phyloP scores from a whole-genome alignment of 108 stramenopile genomes.

The Fistulifera solaris region DNA sequence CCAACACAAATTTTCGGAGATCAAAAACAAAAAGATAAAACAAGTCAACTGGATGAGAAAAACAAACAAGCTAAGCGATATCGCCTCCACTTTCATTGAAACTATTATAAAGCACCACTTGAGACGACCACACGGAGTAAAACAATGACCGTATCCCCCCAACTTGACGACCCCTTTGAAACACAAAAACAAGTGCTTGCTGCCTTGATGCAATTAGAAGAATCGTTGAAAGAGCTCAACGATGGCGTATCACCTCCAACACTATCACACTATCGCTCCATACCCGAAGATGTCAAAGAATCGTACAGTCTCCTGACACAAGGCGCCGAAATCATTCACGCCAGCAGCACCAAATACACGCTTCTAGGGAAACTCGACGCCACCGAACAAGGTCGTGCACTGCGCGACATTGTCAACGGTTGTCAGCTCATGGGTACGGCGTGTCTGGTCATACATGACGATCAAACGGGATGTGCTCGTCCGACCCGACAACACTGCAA shows the following conservation, averaged over 20 bases:
- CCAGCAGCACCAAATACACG: slow-evolving; percentile 75
- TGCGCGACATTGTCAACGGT: slow-evolving; percentile 50
- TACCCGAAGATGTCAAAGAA: slow-evolving; percentile 38
- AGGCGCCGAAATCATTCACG: slow-evolving; percentile 46
- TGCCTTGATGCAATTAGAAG: slow-evolving; percentile 15
- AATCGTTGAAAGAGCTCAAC: slow-evolving; percentile 16
- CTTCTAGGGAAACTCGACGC: slow-evolving; percentile 48
- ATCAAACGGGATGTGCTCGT: slow-evolving; percentile 43
- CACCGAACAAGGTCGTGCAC: slow-evolving; percentile 30
- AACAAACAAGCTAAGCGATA: no score
- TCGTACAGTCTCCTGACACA: slow-evolving; percentile 45
- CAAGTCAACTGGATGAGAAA: no score
- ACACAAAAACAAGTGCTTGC: no score
- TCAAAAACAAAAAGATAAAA: no score
- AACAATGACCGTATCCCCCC: no score
- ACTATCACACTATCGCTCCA: slow-evolving; percentile 40
- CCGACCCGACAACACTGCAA: slow-evolving; percentile 41
- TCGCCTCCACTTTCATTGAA: no score
- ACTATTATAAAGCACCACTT: no score
- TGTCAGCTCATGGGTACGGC: slow-evolving; percentile 56
- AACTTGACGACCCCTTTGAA: no score
- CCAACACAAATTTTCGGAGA: no score
- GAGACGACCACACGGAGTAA: no score
- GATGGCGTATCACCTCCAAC: neutral
- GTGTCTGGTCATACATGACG: slow-evolving; percentile 31